phyloP scores from a whole-genome alignment of 768 basidiomycete genomes.

The Kondoa subrosea region DNA sequence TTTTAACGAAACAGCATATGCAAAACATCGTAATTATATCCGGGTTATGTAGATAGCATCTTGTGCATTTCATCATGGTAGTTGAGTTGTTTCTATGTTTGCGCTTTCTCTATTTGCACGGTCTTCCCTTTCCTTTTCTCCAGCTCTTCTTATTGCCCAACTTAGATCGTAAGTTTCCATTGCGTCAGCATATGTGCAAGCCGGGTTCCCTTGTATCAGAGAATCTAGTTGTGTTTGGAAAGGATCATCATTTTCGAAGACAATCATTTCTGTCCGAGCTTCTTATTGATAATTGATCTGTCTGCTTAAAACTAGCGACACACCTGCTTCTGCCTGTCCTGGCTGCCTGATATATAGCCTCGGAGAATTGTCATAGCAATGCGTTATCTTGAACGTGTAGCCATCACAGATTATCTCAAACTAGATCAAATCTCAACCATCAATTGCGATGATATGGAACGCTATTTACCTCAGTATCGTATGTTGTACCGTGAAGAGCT shows the following conservation, averaged over 20 bases:
- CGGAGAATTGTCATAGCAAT: constrained; percentile 12
- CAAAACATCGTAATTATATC: too few species aligned
- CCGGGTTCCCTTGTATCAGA: constrained; percentile 10
- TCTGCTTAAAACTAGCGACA: background rate
- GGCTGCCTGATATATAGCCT: constrained; percentile 9
- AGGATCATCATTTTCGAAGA: constrained; percentile 68
- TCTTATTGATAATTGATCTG: too few species aligned
- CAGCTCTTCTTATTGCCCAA: constrained; percentile 22
- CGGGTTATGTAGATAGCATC: too few species aligned
- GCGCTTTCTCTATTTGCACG: too few species aligned
- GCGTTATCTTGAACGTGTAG: constrained; percentile 14
- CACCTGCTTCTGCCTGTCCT: background rate
- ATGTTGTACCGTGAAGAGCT: constrained; percentile 76
- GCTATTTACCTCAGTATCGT: constrained; percentile 42
- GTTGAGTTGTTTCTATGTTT: too few species aligned
- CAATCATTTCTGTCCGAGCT: constrained; percentile 49
- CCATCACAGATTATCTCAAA: constrained; percentile 20
- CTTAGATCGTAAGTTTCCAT: constrained; percentile 22
- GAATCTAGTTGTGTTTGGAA: constrained; percentile 37
- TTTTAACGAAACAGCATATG: too few species aligned
- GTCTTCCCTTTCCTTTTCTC: constrained; percentile 10
- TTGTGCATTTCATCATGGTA: too few species aligned
- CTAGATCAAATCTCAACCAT: too few species aligned
- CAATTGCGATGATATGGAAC: too few species aligned
- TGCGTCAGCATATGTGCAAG: constrained; percentile 19